Evolutionary conservation across 768 basidiomycete genomes (phyloP), one percentile per base, ranked within the genome.

Genomic region (Asterophora parasitica): DNA sequence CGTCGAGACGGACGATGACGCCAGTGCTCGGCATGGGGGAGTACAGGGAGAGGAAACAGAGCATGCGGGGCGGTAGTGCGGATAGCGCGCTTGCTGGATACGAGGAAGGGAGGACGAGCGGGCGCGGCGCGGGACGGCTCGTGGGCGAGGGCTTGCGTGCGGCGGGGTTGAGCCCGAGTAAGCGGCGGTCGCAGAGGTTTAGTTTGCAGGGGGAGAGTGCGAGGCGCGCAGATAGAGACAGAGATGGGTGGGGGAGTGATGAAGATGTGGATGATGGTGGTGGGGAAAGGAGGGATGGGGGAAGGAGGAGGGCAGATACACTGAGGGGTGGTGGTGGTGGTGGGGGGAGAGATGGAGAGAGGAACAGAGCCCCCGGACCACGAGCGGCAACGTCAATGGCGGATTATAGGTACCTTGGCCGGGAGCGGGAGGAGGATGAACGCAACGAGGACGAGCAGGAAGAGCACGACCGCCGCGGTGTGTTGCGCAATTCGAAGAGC

Each of bases 111-210:
- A 23, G 23, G 23, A 23, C 20, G 7, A 20, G 17, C 4, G 23
- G 73, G 65, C 11, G 62, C 11, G 62, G 52, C 12, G 74, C 78
- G 9, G 65, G 85, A 48, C 82, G 76, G 55, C 62, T 90, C 11
- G 62, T 86, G 7, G 79, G 83, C 3, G 85, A 88, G 61, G 81
- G 80, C 12, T 58, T 90, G 49, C 73, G 82, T 40, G 84, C 86
- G 0, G 85, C 87, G 0, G 88, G 88, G 8, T 67, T 89, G 47
- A 74, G 72, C 26, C 58, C 73, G 60, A 64, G 62, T 64, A 39
- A 59, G 56, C 54, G 59, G 45, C 40, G 64, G 56, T 9, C 57
- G 48, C 26, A 46, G 39, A 33, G 53, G 42, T 28, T 51, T 20
- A 56, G 61, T 51, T 28, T 50, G 10, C 54, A 53, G 38, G 55